These are phyloP conservation scores for Ascochyta clinopodiicola DNA, from an alignment of 2,329 filamentous ascomycete species.

Conservation along the genomic window DNA sequence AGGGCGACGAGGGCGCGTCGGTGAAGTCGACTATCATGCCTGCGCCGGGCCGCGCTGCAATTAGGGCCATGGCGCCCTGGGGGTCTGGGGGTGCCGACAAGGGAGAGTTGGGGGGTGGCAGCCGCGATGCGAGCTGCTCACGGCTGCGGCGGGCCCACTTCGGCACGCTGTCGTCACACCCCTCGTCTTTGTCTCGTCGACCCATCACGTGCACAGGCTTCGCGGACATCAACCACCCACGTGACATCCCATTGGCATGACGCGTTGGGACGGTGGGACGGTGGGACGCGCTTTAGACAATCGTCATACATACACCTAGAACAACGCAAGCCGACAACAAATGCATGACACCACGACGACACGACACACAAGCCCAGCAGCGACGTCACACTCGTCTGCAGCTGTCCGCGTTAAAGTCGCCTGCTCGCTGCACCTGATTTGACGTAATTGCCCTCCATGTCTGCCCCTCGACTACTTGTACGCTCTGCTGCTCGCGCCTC, in stretches of 20 bases:
- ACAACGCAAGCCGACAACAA: conserved; percentile 19
- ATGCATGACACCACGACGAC: conserved; percentile 13
- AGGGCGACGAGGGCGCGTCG: conserved; percentile 12
- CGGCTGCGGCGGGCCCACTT: not conserved
- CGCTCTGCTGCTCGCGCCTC: conserved; percentile 13
- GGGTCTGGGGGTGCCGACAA: conserved; percentile 4
- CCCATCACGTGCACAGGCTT: too few species aligned
- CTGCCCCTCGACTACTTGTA: conserved; percentile 25
- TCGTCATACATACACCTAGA: conserved; percentile 35
- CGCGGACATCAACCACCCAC: too few species aligned
- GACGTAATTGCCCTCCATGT: conserved; percentile 22
- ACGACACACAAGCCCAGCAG: conserved; percentile 14
- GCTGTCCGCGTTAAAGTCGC: not conserved
- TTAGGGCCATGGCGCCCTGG: conserved; percentile 5
- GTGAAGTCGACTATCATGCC: conserved; percentile 11
- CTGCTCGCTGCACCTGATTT: conserved; percentile 1
- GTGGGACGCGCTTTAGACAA: conserved; percentile 19
- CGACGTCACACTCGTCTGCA: conserved; percentile 29
- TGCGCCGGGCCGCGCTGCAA: conserved; percentile 12
- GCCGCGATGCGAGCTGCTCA: not conserved
- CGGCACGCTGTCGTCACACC: not conserved
- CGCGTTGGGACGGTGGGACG: conserved; percentile 17
- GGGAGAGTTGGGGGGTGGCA: not conserved
- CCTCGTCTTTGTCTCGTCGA: too few species aligned
- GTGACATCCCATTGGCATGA: conserved; percentile 22